Percentiles rank a stretch among this genome's conserved stretches.
Evolutionary conservation across 352 stramenopile species (phyloP).

Genomic region (Phytophthora fragariaefolia): DNA sequence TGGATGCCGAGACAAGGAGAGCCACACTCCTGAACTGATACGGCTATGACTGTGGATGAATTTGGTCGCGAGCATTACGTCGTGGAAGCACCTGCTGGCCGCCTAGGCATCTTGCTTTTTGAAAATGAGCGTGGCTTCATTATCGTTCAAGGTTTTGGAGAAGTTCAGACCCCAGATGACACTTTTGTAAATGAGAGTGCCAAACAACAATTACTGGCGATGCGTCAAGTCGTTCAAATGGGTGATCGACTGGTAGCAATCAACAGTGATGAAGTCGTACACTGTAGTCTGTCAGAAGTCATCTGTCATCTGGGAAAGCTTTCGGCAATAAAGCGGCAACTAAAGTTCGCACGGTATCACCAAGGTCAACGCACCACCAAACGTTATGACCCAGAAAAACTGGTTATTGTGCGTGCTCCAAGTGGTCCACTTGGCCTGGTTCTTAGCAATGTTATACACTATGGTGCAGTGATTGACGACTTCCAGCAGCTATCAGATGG

Average conservation of each 20-base stretch:
- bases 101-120: conserved; percentile 59
- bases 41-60: conserved; percentile 6
- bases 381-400: conserved; percentile 61
- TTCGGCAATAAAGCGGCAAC: conserved; percentile 34
- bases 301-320: conserved; percentile 56
- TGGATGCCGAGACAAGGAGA: neutral
- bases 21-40: neutral
- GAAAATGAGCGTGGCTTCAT: conserved; percentile 56
- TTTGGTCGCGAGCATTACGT: conserved; percentile 37
- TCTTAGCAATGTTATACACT: conserved; percentile 48
- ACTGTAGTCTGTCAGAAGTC: conserved; percentile 50
- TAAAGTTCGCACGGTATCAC: conserved; percentile 68
- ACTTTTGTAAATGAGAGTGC: conserved; percentile 42
- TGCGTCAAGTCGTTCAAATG: conserved; percentile 43
- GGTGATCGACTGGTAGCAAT: conserved; percentile 63
- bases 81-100: conserved; percentile 52
- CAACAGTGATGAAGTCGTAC: conserved; percentile 53
- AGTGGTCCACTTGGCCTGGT: conserved; percentile 55
- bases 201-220: conserved; percentile 37
- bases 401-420: conserved; percentile 47
- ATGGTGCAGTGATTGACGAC: conserved; percentile 57
- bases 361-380: conserved; percentile 28
- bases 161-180: conserved; percentile 27
- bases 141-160: conserved; percentile 54
- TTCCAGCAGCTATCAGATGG: conserved; percentile 54